Percentiles rank a stretch among this genome's conserved stretches.
Conservation (phyloP, 176 grass and related monocot genomes). For the Tuctoria greenei region DNA sequence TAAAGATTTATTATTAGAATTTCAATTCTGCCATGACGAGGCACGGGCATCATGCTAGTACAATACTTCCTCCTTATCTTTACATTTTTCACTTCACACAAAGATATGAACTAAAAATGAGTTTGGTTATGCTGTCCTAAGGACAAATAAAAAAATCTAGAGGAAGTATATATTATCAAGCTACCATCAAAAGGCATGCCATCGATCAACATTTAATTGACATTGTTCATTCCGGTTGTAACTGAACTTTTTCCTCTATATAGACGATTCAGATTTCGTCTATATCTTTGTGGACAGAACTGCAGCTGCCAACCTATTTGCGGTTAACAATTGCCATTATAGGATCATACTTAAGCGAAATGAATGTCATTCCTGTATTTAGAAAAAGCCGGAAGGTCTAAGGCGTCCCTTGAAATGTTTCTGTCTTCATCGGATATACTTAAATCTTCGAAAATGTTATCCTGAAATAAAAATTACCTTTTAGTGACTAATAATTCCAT, state of each 20-base stretch:
- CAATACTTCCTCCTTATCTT: too few species aligned
- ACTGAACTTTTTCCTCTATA: not conserved
- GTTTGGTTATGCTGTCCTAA: too few species aligned
- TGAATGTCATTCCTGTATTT: constrained; percentile 19
- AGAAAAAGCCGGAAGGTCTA: constrained; percentile 41
- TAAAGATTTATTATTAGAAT: too few species aligned
- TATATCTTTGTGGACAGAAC: constrained; percentile 2
- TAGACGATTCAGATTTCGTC: not conserved
- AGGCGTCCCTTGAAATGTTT: constrained; percentile 39
- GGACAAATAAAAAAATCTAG: too few species aligned
- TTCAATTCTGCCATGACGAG: too few species aligned
- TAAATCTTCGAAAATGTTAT: constrained; percentile 53
- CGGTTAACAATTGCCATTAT: not conserved
- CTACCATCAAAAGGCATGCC: not conserved
- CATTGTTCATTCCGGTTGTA: not conserved
- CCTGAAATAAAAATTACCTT: constrained; percentile 40
- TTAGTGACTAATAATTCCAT: constrained; percentile 6
- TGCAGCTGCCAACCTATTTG: not conserved
- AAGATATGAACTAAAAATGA: too few species aligned
- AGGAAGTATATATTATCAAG: too few species aligned
- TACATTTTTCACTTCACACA: too few species aligned
- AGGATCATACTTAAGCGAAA: not conserved
- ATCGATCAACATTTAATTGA: not conserved
- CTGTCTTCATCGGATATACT: constrained; percentile 61
- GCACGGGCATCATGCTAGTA: too few species aligned